Evolutionary conservation across 257 asterid genomes (phyloP).

Genomic region (Coffea eugenioides): DNA sequence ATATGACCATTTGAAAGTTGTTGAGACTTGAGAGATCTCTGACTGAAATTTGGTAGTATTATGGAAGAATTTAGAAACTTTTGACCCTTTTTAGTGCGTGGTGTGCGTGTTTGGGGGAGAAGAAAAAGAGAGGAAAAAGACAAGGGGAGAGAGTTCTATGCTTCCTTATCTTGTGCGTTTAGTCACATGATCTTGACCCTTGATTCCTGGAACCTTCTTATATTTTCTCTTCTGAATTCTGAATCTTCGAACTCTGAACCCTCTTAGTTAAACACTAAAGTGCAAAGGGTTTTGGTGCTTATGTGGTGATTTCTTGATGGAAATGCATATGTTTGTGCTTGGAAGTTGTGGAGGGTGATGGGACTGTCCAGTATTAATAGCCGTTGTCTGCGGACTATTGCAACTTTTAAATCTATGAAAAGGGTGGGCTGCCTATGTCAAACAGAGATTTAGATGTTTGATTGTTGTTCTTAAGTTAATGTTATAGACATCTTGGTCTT

Average conservation of each 20-base stretch:
- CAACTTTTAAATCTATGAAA: conserved; percentile 14
- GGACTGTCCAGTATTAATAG: conserved; percentile 68
- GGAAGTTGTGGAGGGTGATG: conserved; percentile 38
- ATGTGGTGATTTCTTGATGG: conserved; percentile 2
- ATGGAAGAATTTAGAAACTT: conserved; percentile 2
- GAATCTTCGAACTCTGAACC: conserved; percentile 41
- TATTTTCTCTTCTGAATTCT: conserved; percentile 25
- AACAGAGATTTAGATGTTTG: conserved; percentile 2
- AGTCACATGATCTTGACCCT: conserved; percentile 59
- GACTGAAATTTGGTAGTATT: conserved; percentile 11
- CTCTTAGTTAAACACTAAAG: conserved; percentile 20
- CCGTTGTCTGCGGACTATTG: conserved; percentile 68
- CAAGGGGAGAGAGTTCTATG: conserved; percentile 28
- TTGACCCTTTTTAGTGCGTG: conserved; percentile 10
- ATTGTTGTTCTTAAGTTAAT: background rate
- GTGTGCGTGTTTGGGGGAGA: background rate
- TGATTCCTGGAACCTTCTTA: conserved; percentile 67
- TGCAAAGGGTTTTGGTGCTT: conserved; percentile 8
- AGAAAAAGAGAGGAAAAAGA: background rate
- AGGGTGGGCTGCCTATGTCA: conserved; percentile 34
- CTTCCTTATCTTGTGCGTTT: conserved; percentile 42
- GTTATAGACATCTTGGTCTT: conserved; percentile 4
- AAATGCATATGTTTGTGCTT: conserved; percentile 21
- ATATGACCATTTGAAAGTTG: conserved; percentile 13
- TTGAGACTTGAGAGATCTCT: conserved; percentile 15